Evolutionary conservation across 2,329 filamentous ascomycete genomes (phyloP).

Genomic region (Achaetomium macrosporum): DNA sequence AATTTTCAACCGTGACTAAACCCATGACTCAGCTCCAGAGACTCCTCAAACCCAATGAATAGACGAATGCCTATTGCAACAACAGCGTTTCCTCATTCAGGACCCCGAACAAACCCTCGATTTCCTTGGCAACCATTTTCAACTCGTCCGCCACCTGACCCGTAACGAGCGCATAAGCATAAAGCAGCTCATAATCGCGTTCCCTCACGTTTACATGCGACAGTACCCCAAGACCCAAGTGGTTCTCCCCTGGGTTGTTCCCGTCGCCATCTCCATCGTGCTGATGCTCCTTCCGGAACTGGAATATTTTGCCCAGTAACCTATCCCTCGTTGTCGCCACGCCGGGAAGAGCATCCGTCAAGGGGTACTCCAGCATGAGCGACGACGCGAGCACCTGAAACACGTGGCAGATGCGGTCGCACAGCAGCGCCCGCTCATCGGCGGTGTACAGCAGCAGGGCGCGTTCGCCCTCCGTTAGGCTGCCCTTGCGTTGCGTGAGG

Average conservation of each 20-base stretch:
- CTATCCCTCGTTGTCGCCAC: constrained; percentile 75
- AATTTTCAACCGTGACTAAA: too few species aligned
- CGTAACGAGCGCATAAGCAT: constrained; percentile 76
- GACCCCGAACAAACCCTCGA: constrained; percentile 59
- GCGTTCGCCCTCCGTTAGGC: constrained; percentile 72
- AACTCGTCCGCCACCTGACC: constrained; percentile 62
- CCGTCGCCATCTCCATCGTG: constrained; percentile 11
- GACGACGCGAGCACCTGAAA: constrained; percentile 81
- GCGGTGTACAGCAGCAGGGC: constrained; percentile 74
- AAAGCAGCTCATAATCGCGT: constrained; percentile 83
- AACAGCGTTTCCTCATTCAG: constrained; percentile 55
- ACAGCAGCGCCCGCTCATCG: constrained; percentile 72
- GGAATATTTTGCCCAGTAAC: constrained; percentile 79
- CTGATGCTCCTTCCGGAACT: constrained; percentile 67
- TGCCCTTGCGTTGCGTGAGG: constrained; percentile 74
- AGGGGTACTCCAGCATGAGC: constrained; percentile 88
- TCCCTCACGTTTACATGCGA: constrained; percentile 50
- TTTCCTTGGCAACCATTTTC: constrained; percentile 52
- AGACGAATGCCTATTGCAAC: constrained; percentile 39
- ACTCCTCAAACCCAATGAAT: background rate
- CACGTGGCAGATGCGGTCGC: constrained; percentile 85
- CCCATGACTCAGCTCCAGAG: too few species aligned
- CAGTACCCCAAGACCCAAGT: constrained; percentile 16
- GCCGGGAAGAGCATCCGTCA: constrained; percentile 82
- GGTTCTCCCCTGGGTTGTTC: constrained; percentile 4